These are phyloP conservation scores for Chaetomiaceae sp. DNA, from an alignment of 2,329 filamentous ascomycete genomes.

Conservation along the genomic window DNA sequence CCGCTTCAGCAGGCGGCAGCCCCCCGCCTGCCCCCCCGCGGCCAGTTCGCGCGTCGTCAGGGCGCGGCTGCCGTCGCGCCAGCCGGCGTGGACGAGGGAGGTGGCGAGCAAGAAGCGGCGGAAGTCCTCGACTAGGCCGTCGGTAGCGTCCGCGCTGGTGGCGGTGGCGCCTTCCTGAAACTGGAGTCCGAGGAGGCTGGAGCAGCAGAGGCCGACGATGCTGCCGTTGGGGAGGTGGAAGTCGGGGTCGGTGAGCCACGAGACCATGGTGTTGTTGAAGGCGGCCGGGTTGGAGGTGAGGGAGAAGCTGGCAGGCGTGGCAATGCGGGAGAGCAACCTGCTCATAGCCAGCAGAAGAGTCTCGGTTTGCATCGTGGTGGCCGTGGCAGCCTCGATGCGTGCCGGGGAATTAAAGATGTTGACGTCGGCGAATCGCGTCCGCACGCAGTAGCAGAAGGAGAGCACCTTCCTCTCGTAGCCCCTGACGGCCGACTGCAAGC, in stretches of 20 bases:
- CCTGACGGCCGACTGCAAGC: constrained; percentile 25
- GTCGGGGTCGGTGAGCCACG: constrained; percentile 26
- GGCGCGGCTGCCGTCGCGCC: constrained; percentile 12
- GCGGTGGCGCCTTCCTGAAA: constrained; percentile 22
- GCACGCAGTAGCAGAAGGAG: constrained; percentile 28
- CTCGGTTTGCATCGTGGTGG: constrained; percentile 20
- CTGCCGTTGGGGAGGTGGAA: constrained; percentile 25
- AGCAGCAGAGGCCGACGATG: constrained; percentile 27
- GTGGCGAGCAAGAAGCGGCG: constrained; percentile 27
- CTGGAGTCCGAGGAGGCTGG: constrained; percentile 20
- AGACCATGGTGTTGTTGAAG: constrained; percentile 25
- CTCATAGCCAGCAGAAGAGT: constrained; percentile 18
- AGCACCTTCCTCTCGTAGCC: constrained; percentile 26
- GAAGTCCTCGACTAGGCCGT: constrained; percentile 25
- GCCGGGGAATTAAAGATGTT: constrained; percentile 23
- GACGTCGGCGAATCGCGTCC: constrained; percentile 27
- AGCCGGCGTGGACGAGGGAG: constrained; percentile 25
- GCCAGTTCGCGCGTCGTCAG: constrained; percentile 20
- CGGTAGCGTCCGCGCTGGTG: too few relatives aligned
- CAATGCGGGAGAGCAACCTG: constrained; percentile 21
- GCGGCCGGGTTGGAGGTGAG: constrained; percentile 9
- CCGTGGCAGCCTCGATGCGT: neutral
- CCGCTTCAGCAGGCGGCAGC: constrained; percentile 25
- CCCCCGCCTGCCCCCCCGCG: constrained; percentile 24
- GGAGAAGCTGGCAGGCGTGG: constrained; percentile 18